Conservation (phyloP, 2,329 filamentous ascomycete genomes). For the Hyphodiscus sp. region DNA sequence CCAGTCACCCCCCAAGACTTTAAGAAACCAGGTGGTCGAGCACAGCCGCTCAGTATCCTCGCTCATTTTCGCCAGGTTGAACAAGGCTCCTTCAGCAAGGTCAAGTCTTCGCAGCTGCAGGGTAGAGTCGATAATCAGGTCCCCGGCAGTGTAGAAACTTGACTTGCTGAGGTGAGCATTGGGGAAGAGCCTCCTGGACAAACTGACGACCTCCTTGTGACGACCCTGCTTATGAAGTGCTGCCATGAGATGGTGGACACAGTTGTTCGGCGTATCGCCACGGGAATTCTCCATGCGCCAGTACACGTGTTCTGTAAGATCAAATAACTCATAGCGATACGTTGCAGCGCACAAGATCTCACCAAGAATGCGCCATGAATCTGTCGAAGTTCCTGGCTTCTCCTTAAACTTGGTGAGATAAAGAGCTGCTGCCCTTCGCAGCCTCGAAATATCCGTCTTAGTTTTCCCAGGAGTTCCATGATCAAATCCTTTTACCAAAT, state of each 20-base stretch:
- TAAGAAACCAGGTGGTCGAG: constrained; percentile 22
- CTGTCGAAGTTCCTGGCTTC: constrained; percentile 10
- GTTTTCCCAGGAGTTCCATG: neutral
- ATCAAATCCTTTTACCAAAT: constrained; percentile 6
- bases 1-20: constrained; percentile 25
- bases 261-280: neutral
- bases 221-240: constrained; percentile 17
- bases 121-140: constrained; percentile 18
- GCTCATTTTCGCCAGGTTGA: constrained; percentile 16
- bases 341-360: constrained; percentile 18
- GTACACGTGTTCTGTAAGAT: constrained; percentile 19
- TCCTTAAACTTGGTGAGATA: constrained; percentile 22
- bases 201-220: constrained; percentile 12
- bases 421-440: constrained; percentile 20
- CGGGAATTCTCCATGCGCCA: constrained; percentile 12
- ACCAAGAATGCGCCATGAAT: constrained; percentile 13
- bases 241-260: constrained; percentile 17
- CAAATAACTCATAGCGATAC: constrained; percentile 15
- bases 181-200: constrained; percentile 17
- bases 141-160: constrained; percentile 15
- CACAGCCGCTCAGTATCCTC: constrained; percentile 10
- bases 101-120: constrained; percentile 13
- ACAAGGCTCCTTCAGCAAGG: constrained; percentile 21
- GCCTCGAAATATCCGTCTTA: neutral
- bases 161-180: constrained; percentile 12